Percentiles rank a stretch among this genome's conserved stretches.
Conservation (phyloP, 148 eudicot species). For the Talinum fruticosum region DNA sequence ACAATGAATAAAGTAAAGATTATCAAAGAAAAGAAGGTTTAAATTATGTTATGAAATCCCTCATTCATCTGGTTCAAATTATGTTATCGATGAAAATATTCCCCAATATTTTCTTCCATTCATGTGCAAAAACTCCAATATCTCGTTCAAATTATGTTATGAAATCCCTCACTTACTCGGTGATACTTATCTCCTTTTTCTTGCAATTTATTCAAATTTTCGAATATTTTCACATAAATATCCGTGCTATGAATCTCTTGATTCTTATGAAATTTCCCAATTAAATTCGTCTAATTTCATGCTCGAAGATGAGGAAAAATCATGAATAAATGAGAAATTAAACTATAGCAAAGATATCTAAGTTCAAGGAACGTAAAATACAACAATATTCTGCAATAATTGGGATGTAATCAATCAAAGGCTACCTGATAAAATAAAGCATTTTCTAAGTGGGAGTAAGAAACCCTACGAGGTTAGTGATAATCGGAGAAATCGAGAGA, state of each 20-base stretch:
- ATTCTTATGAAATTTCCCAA: neutral
- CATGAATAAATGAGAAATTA: neutral
- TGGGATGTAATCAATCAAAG: neutral
- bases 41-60: neutral
- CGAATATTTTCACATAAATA: neutral
- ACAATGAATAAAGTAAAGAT: too few relatives aligned
- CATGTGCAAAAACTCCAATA: neutral
- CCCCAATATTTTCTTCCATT: neutral
- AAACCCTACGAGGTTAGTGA: constrained; percentile 6
- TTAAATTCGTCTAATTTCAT: neutral
- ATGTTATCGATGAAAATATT: too few relatives aligned
- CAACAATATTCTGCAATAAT: neutral
- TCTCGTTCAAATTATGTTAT: neutral
- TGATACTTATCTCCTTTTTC: neutral
- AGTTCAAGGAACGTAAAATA: neutral
- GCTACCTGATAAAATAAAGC: too few relatives aligned
- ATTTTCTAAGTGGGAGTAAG: constrained; percentile 28
- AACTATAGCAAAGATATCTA: neutral
- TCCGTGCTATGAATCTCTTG: neutral
- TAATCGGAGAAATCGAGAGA: constrained; percentile 14
- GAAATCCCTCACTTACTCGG: neutral
- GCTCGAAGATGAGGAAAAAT: neutral
- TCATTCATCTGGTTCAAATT: neutral
- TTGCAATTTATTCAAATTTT: neutral
- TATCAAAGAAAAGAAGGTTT: too few relatives aligned